phyloP scores from a whole-genome alignment of 495 filamentous ascomycete species.

The Penicillium longicatenatum region DNA sequence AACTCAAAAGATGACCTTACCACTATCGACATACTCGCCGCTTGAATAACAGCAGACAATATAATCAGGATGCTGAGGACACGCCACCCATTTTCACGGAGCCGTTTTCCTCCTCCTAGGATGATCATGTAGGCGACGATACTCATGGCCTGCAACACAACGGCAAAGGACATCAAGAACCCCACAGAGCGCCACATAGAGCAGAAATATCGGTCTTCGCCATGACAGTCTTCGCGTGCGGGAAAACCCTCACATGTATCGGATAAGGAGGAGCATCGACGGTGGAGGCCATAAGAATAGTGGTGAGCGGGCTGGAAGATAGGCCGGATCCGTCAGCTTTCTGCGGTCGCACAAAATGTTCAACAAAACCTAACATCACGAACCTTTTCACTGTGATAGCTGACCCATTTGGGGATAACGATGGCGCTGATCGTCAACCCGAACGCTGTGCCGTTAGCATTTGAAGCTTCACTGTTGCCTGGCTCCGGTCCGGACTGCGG shows the following conservation, averaged over 20 bases:
- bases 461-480: background rate
- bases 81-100: constrained; percentile 78
- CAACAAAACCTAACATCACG: background rate
- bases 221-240: constrained; percentile 65
- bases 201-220: constrained; percentile 76
- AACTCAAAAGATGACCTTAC: constrained; percentile 55
- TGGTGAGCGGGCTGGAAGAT: constrained; percentile 46
- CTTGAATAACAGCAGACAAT: constrained; percentile 62
- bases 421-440: constrained; percentile 75
- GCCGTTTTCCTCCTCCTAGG: constrained; percentile 72
- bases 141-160: constrained; percentile 73
- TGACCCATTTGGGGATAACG: constrained; percentile 77
- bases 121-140: constrained; percentile 75
- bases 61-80: constrained; percentile 64
- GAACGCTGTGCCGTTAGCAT: constrained; percentile 56
- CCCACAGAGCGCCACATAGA: constrained; percentile 87
- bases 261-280: constrained; percentile 70
- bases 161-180: constrained; percentile 81
- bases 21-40: constrained; percentile 73
- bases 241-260: constrained; percentile 61
- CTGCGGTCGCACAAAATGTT: background rate
- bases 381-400: constrained; percentile 66
- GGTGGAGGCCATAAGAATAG: constrained; percentile 78
- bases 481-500: background rate
- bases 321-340: background rate